A percentile compares a stretch with the other conserved stretches of the same genome.
phyloP scores from a whole-genome alignment of 108 stramenopile genomes.

The Epithemia pelagica region DNA sequence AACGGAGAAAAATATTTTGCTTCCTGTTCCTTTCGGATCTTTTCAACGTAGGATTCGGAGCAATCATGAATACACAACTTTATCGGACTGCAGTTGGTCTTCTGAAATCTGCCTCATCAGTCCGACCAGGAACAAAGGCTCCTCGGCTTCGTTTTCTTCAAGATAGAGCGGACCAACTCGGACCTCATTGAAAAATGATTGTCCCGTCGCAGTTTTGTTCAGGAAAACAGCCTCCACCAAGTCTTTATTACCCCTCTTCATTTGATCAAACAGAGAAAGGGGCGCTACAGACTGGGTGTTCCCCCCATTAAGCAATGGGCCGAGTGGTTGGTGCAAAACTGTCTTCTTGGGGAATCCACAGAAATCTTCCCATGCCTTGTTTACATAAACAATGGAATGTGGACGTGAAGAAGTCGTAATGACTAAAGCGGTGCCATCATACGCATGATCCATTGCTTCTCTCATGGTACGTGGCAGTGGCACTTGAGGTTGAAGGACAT shows the following conservation, averaged over 20 bases:
- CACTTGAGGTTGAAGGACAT: neutral
- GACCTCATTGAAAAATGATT: neutral
- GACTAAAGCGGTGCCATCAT: conserved; percentile 2
- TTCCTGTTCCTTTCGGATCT: too few relatives aligned
- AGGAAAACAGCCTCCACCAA: neutral
- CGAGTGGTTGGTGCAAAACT: conserved; percentile 1
- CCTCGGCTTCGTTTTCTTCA: neutral
- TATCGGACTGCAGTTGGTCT: neutral
- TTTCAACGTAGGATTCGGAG: too few relatives aligned
- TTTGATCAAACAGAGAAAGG: neutral
- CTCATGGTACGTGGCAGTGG: conserved; percentile 2
- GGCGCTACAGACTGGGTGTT: neutral
- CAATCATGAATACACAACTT: too few relatives aligned
- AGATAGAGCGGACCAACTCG: neutral
- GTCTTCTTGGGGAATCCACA: conserved; percentile 2
- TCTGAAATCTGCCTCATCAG: neutral
- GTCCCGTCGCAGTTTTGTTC: neutral
- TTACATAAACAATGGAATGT: conserved; percentile 12
- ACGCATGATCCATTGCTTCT: conserved; percentile 5
- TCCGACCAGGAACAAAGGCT: neutral
- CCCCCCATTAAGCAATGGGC: neutral
- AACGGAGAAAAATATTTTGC: too few relatives aligned
- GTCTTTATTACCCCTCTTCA: neutral
- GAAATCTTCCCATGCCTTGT: conserved; percentile 10
- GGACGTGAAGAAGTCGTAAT: conserved; percentile 8